Percentiles rank a stretch among this genome's conserved stretches.
Conservation (phyloP, 805 yeast species). For the Komagataella pastoris region DNA sequence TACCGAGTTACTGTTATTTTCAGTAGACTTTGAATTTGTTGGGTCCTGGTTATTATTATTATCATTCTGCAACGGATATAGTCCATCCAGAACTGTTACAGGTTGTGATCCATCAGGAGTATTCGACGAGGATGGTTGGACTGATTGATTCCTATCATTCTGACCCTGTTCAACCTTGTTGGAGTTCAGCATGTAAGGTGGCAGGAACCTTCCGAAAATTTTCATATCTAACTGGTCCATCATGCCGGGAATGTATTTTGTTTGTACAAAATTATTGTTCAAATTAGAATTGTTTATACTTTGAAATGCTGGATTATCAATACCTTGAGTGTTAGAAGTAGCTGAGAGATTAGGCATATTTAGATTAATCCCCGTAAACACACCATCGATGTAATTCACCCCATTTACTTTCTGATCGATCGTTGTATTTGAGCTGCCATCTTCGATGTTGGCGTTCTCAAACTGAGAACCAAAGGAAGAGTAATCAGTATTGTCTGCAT, state of each 20-base stretch:
- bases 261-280: background rate
- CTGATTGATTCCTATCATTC: background rate
- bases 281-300: background rate
- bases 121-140: background rate
- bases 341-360: slow-evolving; percentile 9
- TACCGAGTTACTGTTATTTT: background rate
- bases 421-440: slow-evolving; percentile 8
- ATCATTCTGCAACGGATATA: background rate
- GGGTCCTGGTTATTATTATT: background rate
- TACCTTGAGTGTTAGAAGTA: background rate
- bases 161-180: background rate
- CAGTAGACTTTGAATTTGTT: background rate
- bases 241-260: slow-evolving; percentile 60
- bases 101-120: background rate
- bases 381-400: slow-evolving; percentile 20
- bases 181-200: slow-evolving; percentile 62
- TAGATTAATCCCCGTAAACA: slow-evolving; percentile 17
- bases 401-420: slow-evolving; percentile 14
- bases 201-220: slow-evolving; percentile 70
- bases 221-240: slow-evolving; percentile 80
- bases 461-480: slow-evolving; percentile 5
- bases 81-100: background rate
- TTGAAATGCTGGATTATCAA: background rate
- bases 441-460: slow-evolving; percentile 2
- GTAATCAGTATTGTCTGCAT: slow-evolving; percentile 2